Percentiles rank a stretch among this genome's conserved stretches.
Conservation (phyloP, 208 protist species). For the Jaenimonas drosophilae region DNA sequence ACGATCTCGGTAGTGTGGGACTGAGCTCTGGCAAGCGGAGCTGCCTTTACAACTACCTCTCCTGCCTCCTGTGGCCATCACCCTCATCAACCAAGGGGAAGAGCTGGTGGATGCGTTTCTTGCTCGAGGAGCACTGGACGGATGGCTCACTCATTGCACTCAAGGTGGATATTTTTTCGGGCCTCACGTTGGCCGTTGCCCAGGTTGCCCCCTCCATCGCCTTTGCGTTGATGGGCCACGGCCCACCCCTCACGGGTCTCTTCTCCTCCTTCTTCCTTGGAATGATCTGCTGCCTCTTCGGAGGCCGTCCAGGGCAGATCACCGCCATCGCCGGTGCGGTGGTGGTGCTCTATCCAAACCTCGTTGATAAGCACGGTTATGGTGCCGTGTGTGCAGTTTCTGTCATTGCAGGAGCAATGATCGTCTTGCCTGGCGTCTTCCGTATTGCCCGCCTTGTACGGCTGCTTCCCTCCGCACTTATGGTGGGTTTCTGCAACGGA, state of each 20-base stretch:
- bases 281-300: slow-evolving; percentile 33
- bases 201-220: slow-evolving; percentile 39
- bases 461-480: slow-evolving; percentile 33
- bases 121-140: slow-evolving; percentile 25
- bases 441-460: slow-evolving; percentile 29
- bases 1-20: no score
- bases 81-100: no score
- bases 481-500: slow-evolving; percentile 51
- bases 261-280: slow-evolving; percentile 48
- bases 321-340: slow-evolving; percentile 44
- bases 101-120: slow-evolving; percentile 20
- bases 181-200: slow-evolving; percentile 33
- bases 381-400: slow-evolving; percentile 28
- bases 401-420: slow-evolving; percentile 29
- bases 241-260: slow-evolving; percentile 26
- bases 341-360: slow-evolving; percentile 32
- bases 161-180: slow-evolving; percentile 34
- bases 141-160: slow-evolving; percentile 32
- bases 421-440: slow-evolving; percentile 30
- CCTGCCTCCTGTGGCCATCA: no score
- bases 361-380: slow-evolving; percentile 34
- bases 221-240: slow-evolving; percentile 38
- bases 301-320: slow-evolving; percentile 39
- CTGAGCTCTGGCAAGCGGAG: no score
- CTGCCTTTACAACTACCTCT: no score